Evolutionary conservation across 495 filamentous ascomycete genomes (phyloP).

Genomic region (Penicillium cinerascens): DNA sequence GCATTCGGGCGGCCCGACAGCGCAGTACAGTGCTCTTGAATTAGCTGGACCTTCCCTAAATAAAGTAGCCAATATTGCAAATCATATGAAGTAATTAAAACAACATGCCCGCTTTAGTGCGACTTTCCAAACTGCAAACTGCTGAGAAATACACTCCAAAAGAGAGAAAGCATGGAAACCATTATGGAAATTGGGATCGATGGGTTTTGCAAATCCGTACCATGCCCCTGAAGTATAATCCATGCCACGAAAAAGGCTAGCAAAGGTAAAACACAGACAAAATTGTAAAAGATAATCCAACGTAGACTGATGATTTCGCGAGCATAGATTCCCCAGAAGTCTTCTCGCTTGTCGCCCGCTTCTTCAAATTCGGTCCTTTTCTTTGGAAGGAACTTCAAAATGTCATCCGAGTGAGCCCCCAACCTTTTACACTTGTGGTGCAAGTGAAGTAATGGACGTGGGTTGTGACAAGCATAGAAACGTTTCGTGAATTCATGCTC

Average conservation of each 20-base stretch:
- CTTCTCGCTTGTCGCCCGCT: conserved; percentile 11
- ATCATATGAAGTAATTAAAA: neutral
- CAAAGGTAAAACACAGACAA: conserved; percentile 7
- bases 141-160: conserved; percentile 3
- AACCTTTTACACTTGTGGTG: conserved; percentile 7
- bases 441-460: conserved; percentile 5
- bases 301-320: conserved; percentile 9
- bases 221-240: neutral
- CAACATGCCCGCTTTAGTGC: neutral
- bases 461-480: conserved; percentile 22
- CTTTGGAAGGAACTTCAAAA: conserved; percentile 1
- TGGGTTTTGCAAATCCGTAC: neutral
- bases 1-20: too few species aligned
- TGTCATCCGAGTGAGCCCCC: neutral
- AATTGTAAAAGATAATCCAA: conserved; percentile 11
- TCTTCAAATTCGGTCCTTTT: conserved; percentile 3
- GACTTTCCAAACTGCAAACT: neutral
- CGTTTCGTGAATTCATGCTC: conserved; percentile 19
- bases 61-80: neutral
- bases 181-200: neutral
- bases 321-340: conserved; percentile 14
- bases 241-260: conserved; percentile 9
- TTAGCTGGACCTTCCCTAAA: too few species aligned
- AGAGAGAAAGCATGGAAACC: conserved; percentile 3
- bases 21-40: too few species aligned